These are phyloP conservation scores for Blastomyces silverae DNA, from an alignment of 2,329 filamentous ascomycete genomes.

Conservation along the genomic window DNA sequence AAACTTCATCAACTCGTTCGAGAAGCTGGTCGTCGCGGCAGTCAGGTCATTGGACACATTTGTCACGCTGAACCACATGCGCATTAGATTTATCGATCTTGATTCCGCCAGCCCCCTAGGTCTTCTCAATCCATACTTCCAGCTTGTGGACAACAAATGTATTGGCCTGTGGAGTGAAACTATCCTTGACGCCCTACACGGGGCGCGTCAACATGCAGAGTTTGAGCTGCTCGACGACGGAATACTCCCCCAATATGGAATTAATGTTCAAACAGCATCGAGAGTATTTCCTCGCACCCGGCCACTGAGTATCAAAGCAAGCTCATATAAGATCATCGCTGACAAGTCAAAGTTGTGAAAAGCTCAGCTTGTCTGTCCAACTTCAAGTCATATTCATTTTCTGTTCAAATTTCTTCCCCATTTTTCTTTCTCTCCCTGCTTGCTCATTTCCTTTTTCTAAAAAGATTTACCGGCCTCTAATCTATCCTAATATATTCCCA, in stretches of 20 bases:
- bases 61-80: conserved; percentile 55
- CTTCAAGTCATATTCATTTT: not conserved
- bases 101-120: conserved; percentile 62
- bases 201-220: conserved; percentile 51
- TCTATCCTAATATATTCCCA: conserved; percentile 6
- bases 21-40: conserved; percentile 58
- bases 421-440: not conserved
- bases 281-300: conserved; percentile 35
- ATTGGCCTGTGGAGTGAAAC: conserved; percentile 66
- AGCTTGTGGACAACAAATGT: conserved; percentile 54
- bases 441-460: not conserved
- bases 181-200: conserved; percentile 56
- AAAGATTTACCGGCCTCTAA: not conserved
- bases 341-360: conserved; percentile 33
- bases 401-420: not conserved
- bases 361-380: not conserved
- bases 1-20: conserved; percentile 65
- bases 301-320: conserved; percentile 37
- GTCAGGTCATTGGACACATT: conserved; percentile 56
- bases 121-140: conserved; percentile 65
- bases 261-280: conserved; percentile 30
- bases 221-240: conserved; percentile 60
- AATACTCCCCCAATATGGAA: conserved; percentile 45
- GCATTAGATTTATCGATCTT: conserved; percentile 69
- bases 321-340: conserved; percentile 37